Base-by-base conservation (phyloP, 495 filamentous ascomycete species). In the Glutinoglossum americanum region DNA sequence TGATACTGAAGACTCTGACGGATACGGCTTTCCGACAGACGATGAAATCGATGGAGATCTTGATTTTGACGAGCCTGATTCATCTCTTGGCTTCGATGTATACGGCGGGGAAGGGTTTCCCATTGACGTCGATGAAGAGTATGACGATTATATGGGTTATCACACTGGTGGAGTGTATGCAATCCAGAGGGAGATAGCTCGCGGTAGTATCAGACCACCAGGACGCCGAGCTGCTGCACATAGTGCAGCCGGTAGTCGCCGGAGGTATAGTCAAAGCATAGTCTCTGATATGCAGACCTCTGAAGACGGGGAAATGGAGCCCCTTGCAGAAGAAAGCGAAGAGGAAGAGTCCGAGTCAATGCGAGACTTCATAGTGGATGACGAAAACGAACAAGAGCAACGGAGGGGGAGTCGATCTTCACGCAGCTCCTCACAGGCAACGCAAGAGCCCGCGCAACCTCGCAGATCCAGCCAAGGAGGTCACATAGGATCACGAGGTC, bases 41-140 rank as follows among this genome's bases (percentile, higher is more conserved):
- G 59, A 60, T 11, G 59, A 60, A 23, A 19, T 60, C 13, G 61
- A 64, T 19, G 63, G 61, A 21, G 70, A 72, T 51, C 61, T 69
- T 7, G 67, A 73, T 44, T 69, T 71, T 67, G 65, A 72, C 51
- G 70, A 72, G 55, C 58, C 60, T 3, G 62, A 68, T 11, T 55
- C 51, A 26, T 21, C 26, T 19, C 45, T 56, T 41, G 49, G 49
- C 32, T 56, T 59, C 47, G 57, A 58, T 44, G 30, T 25, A 35
- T 55, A 59, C 27, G 56, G 41, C 41, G 56, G 41, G 7, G 21
- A 48, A 27, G 23, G 27, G 39, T 56, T 30, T 56, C 32, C 54
- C 19, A 53, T 53, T 25, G 54, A 56, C 10, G 54, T 28, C 23
- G 54, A 56, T 2, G 30, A 45, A 54, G 26, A 59, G 37, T 47